Conservation (phyloP, 768 basidiomycete species). For the Termitomyces heimii region DNA sequence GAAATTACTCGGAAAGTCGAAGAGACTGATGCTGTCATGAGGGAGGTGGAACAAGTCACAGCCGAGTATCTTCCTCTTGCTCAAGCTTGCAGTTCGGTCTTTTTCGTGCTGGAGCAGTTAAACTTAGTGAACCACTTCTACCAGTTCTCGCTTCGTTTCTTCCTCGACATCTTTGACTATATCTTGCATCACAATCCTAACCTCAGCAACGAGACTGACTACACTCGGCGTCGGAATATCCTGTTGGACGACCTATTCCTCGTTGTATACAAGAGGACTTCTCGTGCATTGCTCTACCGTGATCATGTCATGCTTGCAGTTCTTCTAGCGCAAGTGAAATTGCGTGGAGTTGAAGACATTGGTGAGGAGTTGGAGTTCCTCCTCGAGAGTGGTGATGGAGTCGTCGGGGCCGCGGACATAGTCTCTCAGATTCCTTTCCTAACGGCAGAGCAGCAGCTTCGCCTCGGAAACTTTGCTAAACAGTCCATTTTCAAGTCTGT, state of each 20-base stretch:
- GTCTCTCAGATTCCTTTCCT: conserved; percentile 42
- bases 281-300: conserved; percentile 81
- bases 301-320: conserved; percentile 92
- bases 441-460: conserved; percentile 59
- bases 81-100: conserved; percentile 93
- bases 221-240: conserved; percentile 68
- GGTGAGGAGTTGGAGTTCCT: conserved; percentile 85
- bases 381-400: conserved; percentile 79
- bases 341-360: conserved; percentile 75
- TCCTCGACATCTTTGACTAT: conserved; percentile 98
- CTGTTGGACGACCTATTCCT: conserved; percentile 87
- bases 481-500: conserved; percentile 77
- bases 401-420: conserved; percentile 30
- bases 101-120: conserved; percentile 95
- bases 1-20: conserved; percentile 95
- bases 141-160: conserved; percentile 95
- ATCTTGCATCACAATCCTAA: conserved; percentile 91
- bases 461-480: conserved; percentile 66
- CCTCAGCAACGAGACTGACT: conserved; percentile 71
- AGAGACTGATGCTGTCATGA: conserved; percentile 94
- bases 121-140: conserved; percentile 96
- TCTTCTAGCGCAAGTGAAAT: conserved; percentile 83
- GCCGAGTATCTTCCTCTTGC: conserved; percentile 92
- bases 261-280: conserved; percentile 81
- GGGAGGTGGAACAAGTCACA: conserved; percentile 93